Base-by-base conservation (phyloP, 345 rosid genomes). In the Anacardium occidentale region DNA sequence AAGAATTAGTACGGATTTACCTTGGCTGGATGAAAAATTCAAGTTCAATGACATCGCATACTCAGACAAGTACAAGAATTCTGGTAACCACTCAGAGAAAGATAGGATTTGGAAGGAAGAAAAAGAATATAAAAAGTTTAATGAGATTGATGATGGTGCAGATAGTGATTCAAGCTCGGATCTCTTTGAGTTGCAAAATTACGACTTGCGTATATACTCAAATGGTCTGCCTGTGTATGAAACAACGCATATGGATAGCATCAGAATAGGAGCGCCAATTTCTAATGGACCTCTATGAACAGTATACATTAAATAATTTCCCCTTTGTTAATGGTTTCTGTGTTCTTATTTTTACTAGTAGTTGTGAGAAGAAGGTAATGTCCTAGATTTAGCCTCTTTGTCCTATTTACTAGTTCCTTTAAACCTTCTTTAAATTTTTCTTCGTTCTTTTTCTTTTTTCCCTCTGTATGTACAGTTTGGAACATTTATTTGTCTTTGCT, bases 151-250 rank as follows among this genome's bases (percentile, higher is more conserved):
- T 71, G 89, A 83, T 64, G 91, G 91, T 7, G 88, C 86, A 52
- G 97, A 90, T 40, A 94, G 97, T 71, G 98, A 94, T 84, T 90
- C 97, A 24, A 94, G 98, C 79, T 94, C 97, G 62, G 98, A 94
- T 84, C 86, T 94, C 79, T 94, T 94, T 55, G 98, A 94, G 82
- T 63, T 94, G 78, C 90, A 87, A 50, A 94, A 86, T 79, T 94
- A 89, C 69, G 92, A 91, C 79, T 68, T 90, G 70, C 88, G 82
- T 14, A 80, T 77, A 61, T 83, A 80, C 72, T 86, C 94, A 26
- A 86, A 81, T 73, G 94, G 90, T 15, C 77, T 94, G 65, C 98
- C 98, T 15, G 98, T 94, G 22, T 92, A 94, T 62, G 98, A 94
- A 77, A 92, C 97, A 20, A 94, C 98, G 57, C 80, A 81, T 61